Conservation (phyloP, 1,139 yeast genomes). For the Magnusiomyces tetraspermus region DNA sequence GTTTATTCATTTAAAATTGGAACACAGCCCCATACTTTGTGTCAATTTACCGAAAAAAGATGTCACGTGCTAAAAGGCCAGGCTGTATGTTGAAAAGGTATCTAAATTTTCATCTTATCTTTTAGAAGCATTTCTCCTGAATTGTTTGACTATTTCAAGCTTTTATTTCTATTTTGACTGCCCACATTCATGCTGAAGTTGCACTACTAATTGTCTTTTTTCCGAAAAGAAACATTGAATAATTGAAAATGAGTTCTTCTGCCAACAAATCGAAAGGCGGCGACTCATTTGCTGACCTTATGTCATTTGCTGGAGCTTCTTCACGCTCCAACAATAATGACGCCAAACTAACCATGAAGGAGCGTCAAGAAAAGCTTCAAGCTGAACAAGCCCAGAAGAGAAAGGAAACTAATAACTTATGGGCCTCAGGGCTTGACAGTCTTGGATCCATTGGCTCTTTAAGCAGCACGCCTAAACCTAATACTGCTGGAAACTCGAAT, state of each 20-base stretch:
- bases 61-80: neutral
- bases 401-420: conserved; percentile 3
- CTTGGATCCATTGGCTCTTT: conserved; percentile 11
- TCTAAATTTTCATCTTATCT: neutral
- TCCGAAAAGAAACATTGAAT: too few species aligned
- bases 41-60: neutral
- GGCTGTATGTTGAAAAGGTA: neutral
- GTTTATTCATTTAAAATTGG: neutral
- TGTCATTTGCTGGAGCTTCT: conserved; percentile 16
- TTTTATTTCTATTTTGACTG: neutral
- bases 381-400: conserved; percentile 11
- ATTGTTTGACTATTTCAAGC: neutral
- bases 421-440: conserved; percentile 14
- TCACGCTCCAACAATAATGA: conserved; percentile 11
- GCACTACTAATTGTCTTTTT: too few species aligned
- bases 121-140: too few species aligned
- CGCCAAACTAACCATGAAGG: conserved; percentile 22
- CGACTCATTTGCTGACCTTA: conserved; percentile 23
- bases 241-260: neutral
- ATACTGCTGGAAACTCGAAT: neutral
- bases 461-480: neutral
- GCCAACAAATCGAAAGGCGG: neutral
- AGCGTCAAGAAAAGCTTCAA: conserved; percentile 20
- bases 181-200: too few species aligned
- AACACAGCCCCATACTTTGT: too few species aligned